Conservation (phyloP, 139 green algal genomes). For the Dunaliella primolecta region DNA sequence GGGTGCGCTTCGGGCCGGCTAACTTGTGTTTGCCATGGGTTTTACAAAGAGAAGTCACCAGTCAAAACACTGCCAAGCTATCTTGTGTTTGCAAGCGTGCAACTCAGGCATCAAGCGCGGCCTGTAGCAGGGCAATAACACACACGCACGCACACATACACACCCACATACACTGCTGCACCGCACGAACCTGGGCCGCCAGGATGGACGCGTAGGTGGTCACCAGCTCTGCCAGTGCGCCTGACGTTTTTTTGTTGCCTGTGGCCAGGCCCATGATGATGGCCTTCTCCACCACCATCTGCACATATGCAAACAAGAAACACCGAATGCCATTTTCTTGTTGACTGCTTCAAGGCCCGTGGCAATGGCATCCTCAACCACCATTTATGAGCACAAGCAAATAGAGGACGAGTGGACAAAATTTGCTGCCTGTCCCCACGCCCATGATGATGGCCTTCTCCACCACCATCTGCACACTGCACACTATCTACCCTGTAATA, state of each 20-base stretch:
- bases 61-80: too few species aligned
- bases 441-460: conserved; percentile 94
- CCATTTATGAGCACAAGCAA: too few species aligned
- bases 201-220: conserved; percentile 80
- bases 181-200: conserved; percentile 56
- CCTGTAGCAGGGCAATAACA: background rate
- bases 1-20: too few species aligned
- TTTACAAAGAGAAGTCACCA: too few species aligned
- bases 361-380: too few species aligned
- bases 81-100: too few species aligned
- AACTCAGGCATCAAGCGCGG: too few species aligned
- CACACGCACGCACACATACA: background rate
- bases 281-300: conserved; percentile 91
- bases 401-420: too few species aligned
- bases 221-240: conserved; percentile 74
- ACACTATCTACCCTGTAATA: too few species aligned
- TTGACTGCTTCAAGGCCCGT: too few species aligned
- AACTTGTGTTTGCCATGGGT: too few species aligned
- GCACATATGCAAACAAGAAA: too few species aligned
- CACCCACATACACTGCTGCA: background rate
- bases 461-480: conserved; percentile 72
- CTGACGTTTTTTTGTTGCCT: conserved; percentile 40
- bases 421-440: conserved; percentile 57
- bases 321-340: background rate
- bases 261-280: conserved; percentile 84